A percentile compares a stretch with the other conserved stretches of the same genome.
Evolutionary conservation across 2,329 filamentous ascomycete species (phyloP).

Genomic region (Ceratocystiopsis minuta): DNA sequence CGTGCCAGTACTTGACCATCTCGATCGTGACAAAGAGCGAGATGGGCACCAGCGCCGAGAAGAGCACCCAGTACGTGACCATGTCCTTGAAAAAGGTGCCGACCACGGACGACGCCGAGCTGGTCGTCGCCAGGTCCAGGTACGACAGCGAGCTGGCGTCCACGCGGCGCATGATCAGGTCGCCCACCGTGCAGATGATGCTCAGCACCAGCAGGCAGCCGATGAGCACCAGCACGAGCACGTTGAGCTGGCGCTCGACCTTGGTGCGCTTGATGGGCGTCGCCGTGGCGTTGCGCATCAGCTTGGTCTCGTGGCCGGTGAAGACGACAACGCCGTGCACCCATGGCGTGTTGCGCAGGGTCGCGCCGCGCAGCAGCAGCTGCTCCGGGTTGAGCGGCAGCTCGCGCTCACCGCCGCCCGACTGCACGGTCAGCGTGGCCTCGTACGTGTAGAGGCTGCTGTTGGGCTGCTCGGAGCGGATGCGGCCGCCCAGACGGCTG

Average conservation of each 20-base stretch:
- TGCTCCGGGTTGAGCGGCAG: constrained; percentile 81
- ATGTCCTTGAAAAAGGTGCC: constrained; percentile 83
- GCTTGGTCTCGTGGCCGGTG: constrained; percentile 92
- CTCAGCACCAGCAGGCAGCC: constrained; percentile 69
- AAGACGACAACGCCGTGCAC: constrained; percentile 93
- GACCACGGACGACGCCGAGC: constrained; percentile 36
- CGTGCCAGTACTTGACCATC: constrained; percentile 94
- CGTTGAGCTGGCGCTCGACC: constrained; percentile 85
- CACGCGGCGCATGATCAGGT: constrained; percentile 60
- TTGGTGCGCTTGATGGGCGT: constrained; percentile 95
- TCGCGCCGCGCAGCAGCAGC: constrained; percentile 79
- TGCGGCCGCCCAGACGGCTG: constrained; percentile 64
- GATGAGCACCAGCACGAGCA: constrained; percentile 79
- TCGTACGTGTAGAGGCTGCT: constrained; percentile 98
- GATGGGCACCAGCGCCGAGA: constrained; percentile 90
- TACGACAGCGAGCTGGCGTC: constrained; percentile 49
- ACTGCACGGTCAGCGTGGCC: constrained; percentile 77
- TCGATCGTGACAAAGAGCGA: constrained; percentile 96
- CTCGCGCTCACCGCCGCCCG: constrained; percentile 75
- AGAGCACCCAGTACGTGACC: constrained; percentile 96
- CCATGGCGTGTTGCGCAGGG: constrained; percentile 90
- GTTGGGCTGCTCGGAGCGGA: constrained; percentile 93
- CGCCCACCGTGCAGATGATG: constrained; percentile 78
- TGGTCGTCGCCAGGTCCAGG: constrained; percentile 46
- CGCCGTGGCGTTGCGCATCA: constrained; percentile 96